Conservation (phyloP, 164 flowering plant genomes). For the Buxus sempervirens region DNA sequence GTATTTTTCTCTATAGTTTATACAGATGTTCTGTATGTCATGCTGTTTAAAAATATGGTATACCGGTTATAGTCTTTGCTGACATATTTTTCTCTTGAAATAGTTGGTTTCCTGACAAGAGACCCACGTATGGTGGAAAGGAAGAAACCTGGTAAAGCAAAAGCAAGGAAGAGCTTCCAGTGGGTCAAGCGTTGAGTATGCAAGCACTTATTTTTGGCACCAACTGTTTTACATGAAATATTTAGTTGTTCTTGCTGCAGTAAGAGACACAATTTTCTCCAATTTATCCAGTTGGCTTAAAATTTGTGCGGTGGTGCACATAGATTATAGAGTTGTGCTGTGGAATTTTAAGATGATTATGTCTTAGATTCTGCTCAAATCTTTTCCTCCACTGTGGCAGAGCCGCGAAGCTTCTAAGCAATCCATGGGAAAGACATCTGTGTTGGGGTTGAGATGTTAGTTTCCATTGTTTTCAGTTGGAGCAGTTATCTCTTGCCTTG, state of each 20-base stretch:
- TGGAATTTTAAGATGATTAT: not conserved
- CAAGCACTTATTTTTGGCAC: not conserved
- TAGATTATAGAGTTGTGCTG: not conserved
- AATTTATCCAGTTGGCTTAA: not conserved
- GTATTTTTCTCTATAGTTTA: no score
- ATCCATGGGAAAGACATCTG: not conserved
- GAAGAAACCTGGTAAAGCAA: constrained; percentile 97
- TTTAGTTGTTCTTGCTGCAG: constrained; percentile 4
- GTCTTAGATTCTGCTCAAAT: not conserved
- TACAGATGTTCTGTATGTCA: no score
- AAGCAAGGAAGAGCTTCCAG: constrained; percentile 98
- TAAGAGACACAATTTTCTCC: not conserved
- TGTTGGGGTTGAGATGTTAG: not conserved
- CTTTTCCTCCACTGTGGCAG: not conserved
- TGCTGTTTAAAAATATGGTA: no score
- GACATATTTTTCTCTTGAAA: constrained; percentile 6
- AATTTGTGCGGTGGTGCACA: not conserved
- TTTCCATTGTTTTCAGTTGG: not conserved
- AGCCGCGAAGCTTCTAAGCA: not conserved
- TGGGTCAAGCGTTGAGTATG: constrained; percentile 92
- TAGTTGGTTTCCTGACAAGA: constrained; percentile 93
- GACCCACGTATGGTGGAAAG: constrained; percentile 92
- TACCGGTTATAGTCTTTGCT: not conserved
- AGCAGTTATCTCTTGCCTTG: not conserved
- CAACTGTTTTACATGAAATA: constrained; percentile 19